Percentiles rank a stretch among this genome's conserved stretches.
Conservation (phyloP, 257 asterid species). For the Apocynum venetum region DNA sequence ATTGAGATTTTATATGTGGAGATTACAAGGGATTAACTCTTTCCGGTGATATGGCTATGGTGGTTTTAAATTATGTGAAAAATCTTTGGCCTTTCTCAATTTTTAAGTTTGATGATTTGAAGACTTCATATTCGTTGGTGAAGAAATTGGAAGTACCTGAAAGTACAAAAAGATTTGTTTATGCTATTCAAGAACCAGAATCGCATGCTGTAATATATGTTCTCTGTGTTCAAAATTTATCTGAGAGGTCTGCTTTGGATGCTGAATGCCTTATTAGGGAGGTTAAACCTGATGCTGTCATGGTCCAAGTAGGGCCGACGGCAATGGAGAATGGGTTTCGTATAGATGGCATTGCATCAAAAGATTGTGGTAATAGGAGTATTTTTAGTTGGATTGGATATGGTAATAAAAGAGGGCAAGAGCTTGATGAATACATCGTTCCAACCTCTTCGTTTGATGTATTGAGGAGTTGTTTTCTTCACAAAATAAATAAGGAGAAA, state of each 20-base stretch:
- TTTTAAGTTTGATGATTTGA: slow-evolving; percentile 53
- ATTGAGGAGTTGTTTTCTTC: slow-evolving; percentile 64
- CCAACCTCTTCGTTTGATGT: slow-evolving; percentile 88
- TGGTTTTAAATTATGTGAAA: slow-evolving; percentile 44
- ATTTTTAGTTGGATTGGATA: neutral
- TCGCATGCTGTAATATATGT: slow-evolving; percentile 60
- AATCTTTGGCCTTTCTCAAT: slow-evolving; percentile 73
- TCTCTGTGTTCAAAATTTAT: slow-evolving; percentile 74
- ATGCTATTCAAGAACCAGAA: slow-evolving; percentile 65
- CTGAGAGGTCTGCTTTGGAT: slow-evolving; percentile 76
- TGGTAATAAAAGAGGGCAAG: slow-evolving; percentile 2
- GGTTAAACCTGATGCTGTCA: slow-evolving; percentile 86
- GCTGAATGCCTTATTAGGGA: slow-evolving; percentile 67
- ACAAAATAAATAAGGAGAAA: slow-evolving; percentile 55
- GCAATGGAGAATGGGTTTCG: slow-evolving; percentile 23
- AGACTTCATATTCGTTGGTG: slow-evolving; percentile 62
- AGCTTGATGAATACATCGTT: slow-evolving; percentile 30
- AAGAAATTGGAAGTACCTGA: slow-evolving; percentile 65
- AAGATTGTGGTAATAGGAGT: neutral
- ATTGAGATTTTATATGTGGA: neutral
- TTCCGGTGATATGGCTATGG: slow-evolving; percentile 15
- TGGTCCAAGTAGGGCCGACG: slow-evolving; percentile 60
- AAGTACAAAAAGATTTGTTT: slow-evolving; percentile 70
- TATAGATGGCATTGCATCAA: slow-evolving; percentile 22
- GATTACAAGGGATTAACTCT: neutral